These are phyloP conservation scores for Adansonia rubrostipa DNA, from an alignment of 441 rosid species.

Conservation along the genomic window DNA sequence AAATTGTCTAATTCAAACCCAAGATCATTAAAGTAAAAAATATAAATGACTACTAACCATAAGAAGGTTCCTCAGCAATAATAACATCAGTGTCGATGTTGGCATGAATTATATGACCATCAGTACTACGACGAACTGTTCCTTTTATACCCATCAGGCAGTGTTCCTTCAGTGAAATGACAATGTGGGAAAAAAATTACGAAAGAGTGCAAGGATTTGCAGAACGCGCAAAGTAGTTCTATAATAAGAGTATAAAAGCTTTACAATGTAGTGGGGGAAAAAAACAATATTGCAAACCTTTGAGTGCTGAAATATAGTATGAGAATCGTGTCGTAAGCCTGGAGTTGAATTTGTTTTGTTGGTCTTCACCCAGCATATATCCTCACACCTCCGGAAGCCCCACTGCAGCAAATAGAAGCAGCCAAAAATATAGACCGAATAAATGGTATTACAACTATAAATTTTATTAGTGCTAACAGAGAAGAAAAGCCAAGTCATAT, in stretches of 20 bases:
- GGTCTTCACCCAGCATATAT: constrained; percentile 99
- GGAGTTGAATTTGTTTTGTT: constrained; percentile 91
- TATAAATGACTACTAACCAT: constrained; percentile 63
- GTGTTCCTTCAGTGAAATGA: constrained; percentile 74
- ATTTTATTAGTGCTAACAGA: constrained; percentile 11
- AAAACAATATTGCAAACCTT: constrained; percentile 59
- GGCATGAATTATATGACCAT: constrained; percentile 98
- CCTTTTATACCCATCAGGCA: constrained; percentile 99
- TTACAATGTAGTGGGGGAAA: constrained; percentile 23
- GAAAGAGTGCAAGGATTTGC: constrained; percentile 15
- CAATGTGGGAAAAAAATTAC: constrained; percentile 15
- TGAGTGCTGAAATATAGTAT: constrained; percentile 95
- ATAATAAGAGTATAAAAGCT: background rate
- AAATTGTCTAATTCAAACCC: background rate
- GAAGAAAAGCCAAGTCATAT: constrained; percentile 15
- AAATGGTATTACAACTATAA: constrained; percentile 18
- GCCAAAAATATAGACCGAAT: constrained; percentile 17
- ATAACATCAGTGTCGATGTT: constrained; percentile 98
- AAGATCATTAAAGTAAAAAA: constrained; percentile 7
- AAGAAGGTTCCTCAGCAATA: constrained; percentile 97
- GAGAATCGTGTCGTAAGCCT: constrained; percentile 93
- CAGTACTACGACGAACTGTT: constrained; percentile 97
- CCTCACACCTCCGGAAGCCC: constrained; percentile 99
- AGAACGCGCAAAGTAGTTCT: constrained; percentile 18
- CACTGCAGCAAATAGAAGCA: constrained; percentile 54